These are phyloP conservation scores for Penicillium cataractarum DNA, from an alignment of 495 filamentous ascomycete genomes.

Conservation along the genomic window DNA sequence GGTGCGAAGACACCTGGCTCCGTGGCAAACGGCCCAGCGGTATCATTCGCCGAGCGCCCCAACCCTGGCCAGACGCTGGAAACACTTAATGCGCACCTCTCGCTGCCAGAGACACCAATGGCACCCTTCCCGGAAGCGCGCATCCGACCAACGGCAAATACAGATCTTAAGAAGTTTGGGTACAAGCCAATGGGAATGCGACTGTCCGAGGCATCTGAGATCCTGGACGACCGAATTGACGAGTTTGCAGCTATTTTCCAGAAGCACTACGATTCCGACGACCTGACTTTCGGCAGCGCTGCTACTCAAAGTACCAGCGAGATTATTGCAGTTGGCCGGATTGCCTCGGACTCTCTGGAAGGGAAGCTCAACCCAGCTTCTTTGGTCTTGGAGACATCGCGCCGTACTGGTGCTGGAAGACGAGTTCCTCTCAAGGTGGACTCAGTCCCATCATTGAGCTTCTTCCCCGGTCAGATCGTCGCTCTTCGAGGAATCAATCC, in stretches of 20 bases:
- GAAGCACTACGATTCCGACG: constrained; percentile 72
- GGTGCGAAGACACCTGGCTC: constrained; percentile 29
- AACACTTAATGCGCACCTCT: constrained; percentile 77
- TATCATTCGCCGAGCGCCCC: constrained; percentile 69
- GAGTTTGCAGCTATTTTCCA: constrained; percentile 75
- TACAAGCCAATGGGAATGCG: constrained; percentile 96
- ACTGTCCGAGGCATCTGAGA: constrained; percentile 85
- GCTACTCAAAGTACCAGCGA: constrained; percentile 81
- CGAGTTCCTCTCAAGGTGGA: constrained; percentile 80
- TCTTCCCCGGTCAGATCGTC: constrained; percentile 95
- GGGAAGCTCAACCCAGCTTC: constrained; percentile 83
- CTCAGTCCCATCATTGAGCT: constrained; percentile 68
- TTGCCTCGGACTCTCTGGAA: constrained; percentile 81
- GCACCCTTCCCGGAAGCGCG: constrained; percentile 74
- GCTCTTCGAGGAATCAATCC: constrained; percentile 86
- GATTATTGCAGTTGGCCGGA: constrained; percentile 86
- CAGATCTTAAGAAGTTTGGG: constrained; percentile 84
- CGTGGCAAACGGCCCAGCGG: constrained; percentile 27
- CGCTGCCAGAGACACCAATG: constrained; percentile 67
- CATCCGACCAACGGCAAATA: constrained; percentile 78
- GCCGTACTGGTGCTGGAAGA: constrained; percentile 79
- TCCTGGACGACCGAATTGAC: constrained; percentile 93
- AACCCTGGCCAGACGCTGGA: constrained; percentile 83
- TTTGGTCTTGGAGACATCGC: constrained; percentile 82
- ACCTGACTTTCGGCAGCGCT: constrained; percentile 85